Conservation (phyloP, 176 grass and related monocot genomes). For the Rhynchospora pubera region DNA sequence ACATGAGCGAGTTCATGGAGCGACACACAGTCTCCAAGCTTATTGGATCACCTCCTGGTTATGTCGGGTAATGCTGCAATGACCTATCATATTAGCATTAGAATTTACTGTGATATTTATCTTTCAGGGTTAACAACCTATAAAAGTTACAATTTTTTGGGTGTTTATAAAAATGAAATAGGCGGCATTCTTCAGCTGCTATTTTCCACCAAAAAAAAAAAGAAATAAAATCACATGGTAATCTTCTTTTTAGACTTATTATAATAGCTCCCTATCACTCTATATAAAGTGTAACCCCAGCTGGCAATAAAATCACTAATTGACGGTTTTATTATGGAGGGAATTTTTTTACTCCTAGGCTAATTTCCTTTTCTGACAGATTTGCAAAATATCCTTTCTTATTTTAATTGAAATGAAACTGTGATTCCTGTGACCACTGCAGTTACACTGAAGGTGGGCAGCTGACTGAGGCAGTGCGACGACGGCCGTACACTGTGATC, state of each 20-base stretch:
- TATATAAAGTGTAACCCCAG: background rate
- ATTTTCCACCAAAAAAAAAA: background rate
- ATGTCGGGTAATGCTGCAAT: conserved; percentile 40
- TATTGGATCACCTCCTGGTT: conserved; percentile 84
- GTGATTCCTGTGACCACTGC: background rate
- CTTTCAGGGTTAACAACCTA: background rate
- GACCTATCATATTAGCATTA: background rate
- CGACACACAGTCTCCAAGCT: conserved; percentile 84
- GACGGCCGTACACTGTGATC: conserved; percentile 70
- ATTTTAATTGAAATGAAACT: background rate
- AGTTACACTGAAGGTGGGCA: conserved; percentile 87
- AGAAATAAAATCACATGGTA: background rate
- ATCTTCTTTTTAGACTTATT: background rate
- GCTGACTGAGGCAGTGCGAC: conserved; percentile 83
- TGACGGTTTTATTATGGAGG: background rate
- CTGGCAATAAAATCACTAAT: background rate
- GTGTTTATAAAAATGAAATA: too few species aligned
- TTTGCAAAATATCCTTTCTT: background rate
- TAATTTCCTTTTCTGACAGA: background rate
- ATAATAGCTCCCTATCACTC: background rate
- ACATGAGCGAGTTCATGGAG: conserved; percentile 99
- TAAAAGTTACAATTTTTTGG: too few species aligned
- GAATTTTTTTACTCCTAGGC: background rate
- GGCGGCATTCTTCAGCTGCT: too few species aligned
- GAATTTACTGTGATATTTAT: background rate